Conservation (phyloP, 2,329 filamentous ascomycete genomes). For the Pseudogymnoascus sp. region DNA sequence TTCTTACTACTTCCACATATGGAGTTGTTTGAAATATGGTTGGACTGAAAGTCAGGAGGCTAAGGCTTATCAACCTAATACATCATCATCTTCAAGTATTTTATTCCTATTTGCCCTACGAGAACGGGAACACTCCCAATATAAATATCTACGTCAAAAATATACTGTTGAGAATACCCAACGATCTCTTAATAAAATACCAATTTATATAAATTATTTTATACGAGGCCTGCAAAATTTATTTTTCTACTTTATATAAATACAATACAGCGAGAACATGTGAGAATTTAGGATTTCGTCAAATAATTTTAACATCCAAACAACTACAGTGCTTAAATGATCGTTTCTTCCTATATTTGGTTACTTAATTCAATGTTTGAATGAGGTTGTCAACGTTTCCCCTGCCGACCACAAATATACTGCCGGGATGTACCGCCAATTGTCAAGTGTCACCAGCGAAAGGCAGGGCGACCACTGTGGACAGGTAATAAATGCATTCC, state of each 20-base stretch:
- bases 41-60: neutral
- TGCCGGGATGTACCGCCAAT: neutral
- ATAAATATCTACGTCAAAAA: neutral
- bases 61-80: neutral
- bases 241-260: too few species aligned
- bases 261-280: neutral
- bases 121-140: neutral
- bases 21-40: neutral
- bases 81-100: neutral
- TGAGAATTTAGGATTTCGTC: neutral
- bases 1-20: neutral
- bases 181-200: neutral
- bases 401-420: neutral
- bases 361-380: neutral
- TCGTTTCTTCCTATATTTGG: neutral
- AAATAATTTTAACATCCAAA: neutral
- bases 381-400: neutral
- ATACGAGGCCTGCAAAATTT: neutral
- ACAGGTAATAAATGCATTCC: neutral
- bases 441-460: neutral
- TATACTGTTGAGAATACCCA: neutral
- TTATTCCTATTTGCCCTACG: neutral
- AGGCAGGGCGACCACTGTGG: too few species aligned
- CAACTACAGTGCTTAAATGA: neutral
- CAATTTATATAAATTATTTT: neutral